phyloP scores from a whole-genome alignment of 169 alveolate species.

The Eimeria acervulina region DNA sequence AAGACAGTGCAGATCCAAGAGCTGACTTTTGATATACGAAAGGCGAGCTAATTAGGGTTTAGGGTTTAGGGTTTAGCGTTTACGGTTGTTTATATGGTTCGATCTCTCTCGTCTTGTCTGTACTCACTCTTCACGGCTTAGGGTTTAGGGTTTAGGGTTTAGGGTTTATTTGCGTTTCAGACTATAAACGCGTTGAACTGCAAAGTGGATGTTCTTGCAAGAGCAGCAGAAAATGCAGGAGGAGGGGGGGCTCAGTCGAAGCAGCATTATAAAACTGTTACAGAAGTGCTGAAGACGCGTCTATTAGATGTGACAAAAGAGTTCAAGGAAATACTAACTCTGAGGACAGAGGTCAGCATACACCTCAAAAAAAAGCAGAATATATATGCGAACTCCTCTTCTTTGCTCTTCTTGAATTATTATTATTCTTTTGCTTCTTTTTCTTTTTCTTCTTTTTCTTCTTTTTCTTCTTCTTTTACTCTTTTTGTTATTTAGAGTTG shows the following conservation, averaged over 20 bases:
- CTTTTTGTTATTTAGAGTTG: too few species aligned
- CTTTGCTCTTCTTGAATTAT: too few species aligned
- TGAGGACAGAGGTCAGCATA: conserved; percentile 81
- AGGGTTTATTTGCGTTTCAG: conserved; percentile 36
- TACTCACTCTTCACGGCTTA: too few species aligned
- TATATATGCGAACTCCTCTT: too few species aligned
- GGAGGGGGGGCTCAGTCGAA: conserved; percentile 75
- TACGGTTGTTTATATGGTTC: neutral
- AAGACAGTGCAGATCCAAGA: conserved; percentile 85
- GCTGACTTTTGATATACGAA: conserved; percentile 84
- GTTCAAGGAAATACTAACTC: conserved; percentile 84
- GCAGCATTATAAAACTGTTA: conserved; percentile 81
- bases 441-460: too few species aligned
- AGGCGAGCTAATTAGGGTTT: conserved; percentile 5
- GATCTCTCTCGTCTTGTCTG: too few species aligned
- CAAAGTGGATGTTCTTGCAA: conserved; percentile 83
- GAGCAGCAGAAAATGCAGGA: conserved; percentile 56
- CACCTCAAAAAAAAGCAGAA: too few species aligned
- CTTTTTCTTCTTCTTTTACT: too few species aligned
- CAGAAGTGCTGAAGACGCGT: conserved; percentile 81
- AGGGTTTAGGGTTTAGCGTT: too few species aligned
- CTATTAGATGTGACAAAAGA: conserved; percentile 85
- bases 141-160: conserved; percentile 15
- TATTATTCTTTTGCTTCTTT: too few species aligned
- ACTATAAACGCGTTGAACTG: conserved; percentile 82